Evolutionary conservation across 2,329 filamentous ascomycete genomes (phyloP).

Genomic region (Pseudodiploospora longispora): DNA sequence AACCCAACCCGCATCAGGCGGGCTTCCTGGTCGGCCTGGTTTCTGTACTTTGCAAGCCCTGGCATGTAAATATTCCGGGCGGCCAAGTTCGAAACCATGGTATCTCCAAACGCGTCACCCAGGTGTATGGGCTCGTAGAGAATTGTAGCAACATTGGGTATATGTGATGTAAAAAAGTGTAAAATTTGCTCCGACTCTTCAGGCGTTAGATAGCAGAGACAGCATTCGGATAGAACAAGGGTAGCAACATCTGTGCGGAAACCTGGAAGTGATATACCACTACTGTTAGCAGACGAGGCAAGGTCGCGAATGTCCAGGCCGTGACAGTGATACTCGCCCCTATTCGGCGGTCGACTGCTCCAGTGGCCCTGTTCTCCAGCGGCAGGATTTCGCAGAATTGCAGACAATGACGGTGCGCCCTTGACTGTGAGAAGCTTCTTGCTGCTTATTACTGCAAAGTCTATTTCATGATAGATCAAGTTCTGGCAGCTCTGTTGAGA

Average conservation of each 20-base stretch:
- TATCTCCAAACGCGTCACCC: constrained; percentile 76
- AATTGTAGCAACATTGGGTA: constrained; percentile 48
- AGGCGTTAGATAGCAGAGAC: constrained; percentile 76
- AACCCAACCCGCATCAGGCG: constrained; percentile 64
- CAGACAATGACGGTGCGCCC: constrained; percentile 34
- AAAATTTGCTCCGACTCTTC: constrained; percentile 57
- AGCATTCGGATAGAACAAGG: constrained; percentile 87
- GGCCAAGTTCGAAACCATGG: constrained; percentile 87
- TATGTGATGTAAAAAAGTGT: constrained; percentile 50
- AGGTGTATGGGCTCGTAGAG: constrained; percentile 87
- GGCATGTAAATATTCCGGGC: constrained; percentile 76
- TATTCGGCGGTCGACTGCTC: constrained; percentile 30
- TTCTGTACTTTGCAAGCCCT: constrained; percentile 66
- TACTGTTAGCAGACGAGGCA: constrained; percentile 4
- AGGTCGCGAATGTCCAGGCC: constrained; percentile 64
- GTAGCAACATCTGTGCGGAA: constrained; percentile 60
- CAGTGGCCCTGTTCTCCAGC: constrained; percentile 29
- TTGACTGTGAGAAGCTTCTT: constrained; percentile 53
- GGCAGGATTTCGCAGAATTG: constrained; percentile 28
- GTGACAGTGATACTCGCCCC: constrained; percentile 47
- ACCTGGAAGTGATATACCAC: constrained; percentile 22
- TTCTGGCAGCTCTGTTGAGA: constrained; percentile 28
- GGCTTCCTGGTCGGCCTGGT: constrained; percentile 57
- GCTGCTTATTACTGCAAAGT: constrained; percentile 69
- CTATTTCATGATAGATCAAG: constrained; percentile 83